Evolutionary conservation across 1,284 basidiomycete species (phyloP), one percentile per base, ranked within the genome.

Genomic region (Cutaneotrichosporon sp.): DNA sequence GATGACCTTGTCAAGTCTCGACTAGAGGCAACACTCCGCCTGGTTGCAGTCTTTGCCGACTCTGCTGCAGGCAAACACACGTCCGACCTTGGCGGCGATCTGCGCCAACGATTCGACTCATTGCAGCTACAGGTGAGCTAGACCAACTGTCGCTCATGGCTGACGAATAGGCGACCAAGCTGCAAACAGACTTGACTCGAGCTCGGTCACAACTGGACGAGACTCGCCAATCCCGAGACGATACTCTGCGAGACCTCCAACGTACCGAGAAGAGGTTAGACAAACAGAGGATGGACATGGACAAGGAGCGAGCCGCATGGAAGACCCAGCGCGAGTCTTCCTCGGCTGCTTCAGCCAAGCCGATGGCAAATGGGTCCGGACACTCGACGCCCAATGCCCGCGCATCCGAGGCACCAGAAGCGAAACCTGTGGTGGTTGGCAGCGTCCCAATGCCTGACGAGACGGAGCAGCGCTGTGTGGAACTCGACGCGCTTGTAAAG

Each of bases 181-280:
- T 80, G 4, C 72, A 72, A 21, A 71, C 76, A 40, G 85, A 89
- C 75, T 78, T 90, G 13, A 83, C 85, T 58, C 70, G 87, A n/a
- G 81, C 88, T 58, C 85, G 85, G 56, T 77, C 83, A 31, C 84
- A 85, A 74, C 81, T 92, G 53, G 81, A 84, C 46, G 85, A 88
- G 60, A 80, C 84, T 0, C 83, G 86, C 69, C 76, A 81, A 21
- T 83, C 88, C 66, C 86, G 83, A 57, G 85, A 88, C 59, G 77
- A 77, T 62, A 85, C 85, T 64, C 83, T 85, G 61, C 82, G 84
- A 42, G 85, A 87, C 51, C 85, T 93, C 31, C 73, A 85, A 7
- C 80, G 82, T 7, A 85, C 87, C 0, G 88, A 92, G 80, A 89
- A 85, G 68, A 86, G 87, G n/a, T 75, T 88, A 55, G 91, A 93